Conservation (phyloP, 805 yeast genomes). For the Yamadazyma ubonensis region DNA sequence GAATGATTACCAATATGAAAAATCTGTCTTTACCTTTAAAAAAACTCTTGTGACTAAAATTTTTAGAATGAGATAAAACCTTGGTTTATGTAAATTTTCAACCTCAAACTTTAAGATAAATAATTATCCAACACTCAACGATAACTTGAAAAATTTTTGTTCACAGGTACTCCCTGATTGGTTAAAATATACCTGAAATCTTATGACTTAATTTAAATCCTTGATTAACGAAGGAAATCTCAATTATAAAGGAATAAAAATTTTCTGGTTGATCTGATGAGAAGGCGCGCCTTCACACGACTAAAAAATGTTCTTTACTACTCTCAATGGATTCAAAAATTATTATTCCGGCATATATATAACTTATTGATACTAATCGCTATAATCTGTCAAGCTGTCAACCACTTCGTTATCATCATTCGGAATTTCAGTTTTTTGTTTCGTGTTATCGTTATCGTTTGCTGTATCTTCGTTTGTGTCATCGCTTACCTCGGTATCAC, state of each 20-base stretch:
- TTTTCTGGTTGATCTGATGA: slow-evolving; percentile 12
- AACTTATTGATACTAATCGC: slow-evolving; percentile 4
- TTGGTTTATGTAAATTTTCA: background rate
- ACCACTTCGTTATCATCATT: slow-evolving; percentile 1
- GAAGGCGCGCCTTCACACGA: slow-evolving; percentile 7
- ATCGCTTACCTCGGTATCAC: slow-evolving; percentile 13
- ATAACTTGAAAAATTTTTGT: no score
- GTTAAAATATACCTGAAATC: background rate
- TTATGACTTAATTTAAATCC: background rate
- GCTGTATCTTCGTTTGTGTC: no score
- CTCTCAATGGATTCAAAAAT: no score
- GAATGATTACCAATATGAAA: no score
- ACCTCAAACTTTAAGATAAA: background rate
- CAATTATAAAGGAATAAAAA: slow-evolving; percentile 8
- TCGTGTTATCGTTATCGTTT: no score
- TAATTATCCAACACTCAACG: no score
- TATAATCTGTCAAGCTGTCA: slow-evolving; percentile 10
- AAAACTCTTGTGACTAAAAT: slow-evolving; percentile 1
- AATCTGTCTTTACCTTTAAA: background rate
- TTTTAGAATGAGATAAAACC: background rate
- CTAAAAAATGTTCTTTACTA: background rate
- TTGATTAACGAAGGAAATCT: background rate
- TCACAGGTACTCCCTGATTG: background rate
- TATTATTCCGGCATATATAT: slow-evolving; percentile 2
- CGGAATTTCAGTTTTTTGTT: background rate